phyloP scores from a whole-genome alignment of 352 stramenopile genomes.

The Globisporangium carolinianum region DNA sequence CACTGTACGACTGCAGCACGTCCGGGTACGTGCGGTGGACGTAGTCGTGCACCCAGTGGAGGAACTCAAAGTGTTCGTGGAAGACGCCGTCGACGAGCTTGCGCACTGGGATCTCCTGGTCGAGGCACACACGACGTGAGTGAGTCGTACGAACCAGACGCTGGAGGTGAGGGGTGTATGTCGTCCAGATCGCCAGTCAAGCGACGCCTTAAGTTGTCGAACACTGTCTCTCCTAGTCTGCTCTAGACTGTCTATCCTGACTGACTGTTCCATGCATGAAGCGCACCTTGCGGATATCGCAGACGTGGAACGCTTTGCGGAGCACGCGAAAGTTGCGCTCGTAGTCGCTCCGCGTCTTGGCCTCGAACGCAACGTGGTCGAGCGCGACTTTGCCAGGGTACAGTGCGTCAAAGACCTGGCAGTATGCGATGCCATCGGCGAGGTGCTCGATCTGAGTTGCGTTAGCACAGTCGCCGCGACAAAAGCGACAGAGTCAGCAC shows the following conservation, averaged over 20 bases:
- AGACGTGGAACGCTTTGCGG: slow-evolving; percentile 43
- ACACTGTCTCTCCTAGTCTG: too few relatives aligned
- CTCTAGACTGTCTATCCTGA: not conserved
- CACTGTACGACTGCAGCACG: slow-evolving; percentile 42
- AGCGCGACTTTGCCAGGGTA: slow-evolving; percentile 63
- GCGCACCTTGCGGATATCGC: slow-evolving; percentile 54
- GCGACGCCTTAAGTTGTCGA: not conserved
- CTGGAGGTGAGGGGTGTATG: not conserved
- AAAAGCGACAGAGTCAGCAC: too few relatives aligned
- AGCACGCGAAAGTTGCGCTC: slow-evolving; percentile 65
- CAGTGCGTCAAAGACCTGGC: slow-evolving; percentile 62
- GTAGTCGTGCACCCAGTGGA: slow-evolving; percentile 79
- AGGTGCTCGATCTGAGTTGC: slow-evolving; percentile 51
- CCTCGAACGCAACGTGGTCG: slow-evolving; percentile 53
- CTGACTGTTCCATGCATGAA: not conserved
- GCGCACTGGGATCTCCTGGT: slow-evolving; percentile 52
- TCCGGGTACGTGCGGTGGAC: slow-evolving; percentile 66
- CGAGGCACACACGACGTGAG: not conserved
- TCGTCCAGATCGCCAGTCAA: not conserved
- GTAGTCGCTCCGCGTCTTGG: slow-evolving; percentile 37
- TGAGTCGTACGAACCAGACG: too few relatives aligned
- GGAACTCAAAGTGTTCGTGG: slow-evolving; percentile 78
- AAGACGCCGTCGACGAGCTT: slow-evolving; percentile 68
- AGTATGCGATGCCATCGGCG: slow-evolving; percentile 75
- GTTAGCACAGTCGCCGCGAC: too few relatives aligned